Percentiles rank a stretch among this genome's conserved stretches.
Conservation (phyloP, 352 stramenopile species). For the Globisporangium megalacanthum region DNA sequence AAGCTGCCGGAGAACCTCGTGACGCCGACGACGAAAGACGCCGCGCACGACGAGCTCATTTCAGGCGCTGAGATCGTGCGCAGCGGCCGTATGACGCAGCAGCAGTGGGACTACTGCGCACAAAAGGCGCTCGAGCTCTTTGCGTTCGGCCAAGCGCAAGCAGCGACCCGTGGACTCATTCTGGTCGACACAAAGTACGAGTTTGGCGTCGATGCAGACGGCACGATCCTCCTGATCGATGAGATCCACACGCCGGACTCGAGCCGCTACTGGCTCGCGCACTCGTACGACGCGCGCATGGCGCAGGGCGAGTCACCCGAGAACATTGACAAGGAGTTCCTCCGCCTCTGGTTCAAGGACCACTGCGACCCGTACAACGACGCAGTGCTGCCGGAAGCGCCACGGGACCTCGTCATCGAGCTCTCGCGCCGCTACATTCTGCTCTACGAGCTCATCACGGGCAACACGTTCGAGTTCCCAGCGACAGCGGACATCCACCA, state of each 20-base stretch:
- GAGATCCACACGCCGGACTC: conserved; percentile 99
- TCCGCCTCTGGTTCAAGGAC: conserved; percentile 97
- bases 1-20: conserved; percentile 93
- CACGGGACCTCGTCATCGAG: conserved; percentile 94
- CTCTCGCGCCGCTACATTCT: conserved; percentile 96
- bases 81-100: conserved; percentile 94
- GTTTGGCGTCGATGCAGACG: conserved; percentile 75
- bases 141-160: conserved; percentile 90
- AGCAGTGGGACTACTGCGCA: conserved; percentile 95
- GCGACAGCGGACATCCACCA: conserved; percentile 23
- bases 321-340: conserved; percentile 99
- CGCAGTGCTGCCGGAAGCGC: conserved; percentile 92
- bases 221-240: conserved; percentile 96
- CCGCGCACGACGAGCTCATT: conserved; percentile 98
- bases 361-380: conserved; percentile 99
- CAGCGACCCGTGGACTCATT: conserved; percentile 91
- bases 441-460: conserved; percentile 99
- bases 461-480: conserved; percentile 90
- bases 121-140: conserved; percentile 91
- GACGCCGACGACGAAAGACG: conserved; percentile 99
- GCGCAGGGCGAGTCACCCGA: conserved; percentile 89
- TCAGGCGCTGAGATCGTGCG: conserved; percentile 90
- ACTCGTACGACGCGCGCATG: conserved; percentile 90
- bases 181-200: conserved; percentile 99
- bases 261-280: conserved; percentile 91